Percentiles rank a stretch among this genome's conserved stretches.
phyloP scores from a whole-genome alignment of 306 rosid species.

The Sicyos edulis region DNA sequence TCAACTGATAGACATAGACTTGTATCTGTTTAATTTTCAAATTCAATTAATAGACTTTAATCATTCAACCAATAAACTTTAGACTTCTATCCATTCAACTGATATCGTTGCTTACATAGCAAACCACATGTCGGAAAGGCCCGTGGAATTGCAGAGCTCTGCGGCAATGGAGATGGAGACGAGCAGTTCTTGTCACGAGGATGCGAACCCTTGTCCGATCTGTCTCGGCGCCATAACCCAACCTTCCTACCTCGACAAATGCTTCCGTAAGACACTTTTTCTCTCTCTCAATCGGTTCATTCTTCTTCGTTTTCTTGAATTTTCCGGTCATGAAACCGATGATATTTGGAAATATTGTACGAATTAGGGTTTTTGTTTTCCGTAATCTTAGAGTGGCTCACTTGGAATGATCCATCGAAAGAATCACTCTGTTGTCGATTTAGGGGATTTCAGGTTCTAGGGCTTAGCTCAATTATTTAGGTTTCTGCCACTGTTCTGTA shows the following conservation, averaged over 20 bases:
- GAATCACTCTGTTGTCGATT: not conserved
- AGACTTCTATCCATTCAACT: too few species aligned
- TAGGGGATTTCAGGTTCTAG: not conserved
- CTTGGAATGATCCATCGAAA: not conserved
- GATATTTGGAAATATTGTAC: not conserved
- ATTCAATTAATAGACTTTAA: too few species aligned
- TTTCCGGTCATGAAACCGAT: not conserved
- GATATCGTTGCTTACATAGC: too few species aligned
- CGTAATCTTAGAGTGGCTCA: not conserved
- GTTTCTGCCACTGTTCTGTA: not conserved
- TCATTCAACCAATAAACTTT: too few species aligned
- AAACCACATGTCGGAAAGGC: not conserved
- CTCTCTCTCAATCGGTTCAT: slow-evolving; percentile 16
- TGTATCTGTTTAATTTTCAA: too few species aligned
- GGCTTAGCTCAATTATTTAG: not conserved
- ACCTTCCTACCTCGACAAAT: slow-evolving; percentile 63
- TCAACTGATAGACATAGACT: too few species aligned
- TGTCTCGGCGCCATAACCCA: slow-evolving; percentile 55
- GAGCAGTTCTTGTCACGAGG: slow-evolving; percentile 23
- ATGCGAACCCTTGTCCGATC: slow-evolving; percentile 57
- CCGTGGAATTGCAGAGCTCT: not conserved
- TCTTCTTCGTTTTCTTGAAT: not conserved
- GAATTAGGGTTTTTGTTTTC: not conserved
- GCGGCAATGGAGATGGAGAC: not conserved
- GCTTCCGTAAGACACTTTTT: slow-evolving; percentile 44